Evolutionary conservation across 352 stramenopile genomes (phyloP).

Genomic region (Pythium brachiatum): DNA sequence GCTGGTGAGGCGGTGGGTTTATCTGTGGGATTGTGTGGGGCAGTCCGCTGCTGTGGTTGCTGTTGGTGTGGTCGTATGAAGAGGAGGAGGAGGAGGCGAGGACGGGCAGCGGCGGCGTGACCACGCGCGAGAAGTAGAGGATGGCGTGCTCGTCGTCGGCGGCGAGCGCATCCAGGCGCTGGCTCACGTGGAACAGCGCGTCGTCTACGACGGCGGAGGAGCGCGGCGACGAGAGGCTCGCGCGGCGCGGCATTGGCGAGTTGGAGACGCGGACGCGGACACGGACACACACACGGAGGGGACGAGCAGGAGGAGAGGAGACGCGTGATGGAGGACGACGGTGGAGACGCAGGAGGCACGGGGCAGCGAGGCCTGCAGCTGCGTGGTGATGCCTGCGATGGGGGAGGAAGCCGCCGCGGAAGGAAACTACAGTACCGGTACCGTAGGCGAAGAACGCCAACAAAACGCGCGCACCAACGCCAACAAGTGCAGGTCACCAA

Average conservation of each 20-base stretch:
- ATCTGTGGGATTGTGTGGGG: not conserved
- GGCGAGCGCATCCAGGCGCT: constrained; percentile 25
- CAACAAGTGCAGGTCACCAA: not conserved
- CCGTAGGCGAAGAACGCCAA: not conserved
- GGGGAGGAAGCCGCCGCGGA: not conserved
- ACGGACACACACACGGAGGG: no score
- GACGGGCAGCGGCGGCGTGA: not conserved
- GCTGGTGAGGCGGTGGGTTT: not conserved
- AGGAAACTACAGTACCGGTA: not conserved
- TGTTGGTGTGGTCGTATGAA: constrained; percentile 1
- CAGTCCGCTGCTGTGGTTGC: not conserved
- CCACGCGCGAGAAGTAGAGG: constrained; percentile 21
- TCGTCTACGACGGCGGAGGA: constrained; percentile 11
- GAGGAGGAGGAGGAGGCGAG: not conserved
- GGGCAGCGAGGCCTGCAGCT: no score
- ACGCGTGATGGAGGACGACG: no score
- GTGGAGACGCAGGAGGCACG: no score
- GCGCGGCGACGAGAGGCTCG: constrained; percentile 4
- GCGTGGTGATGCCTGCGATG: no score
- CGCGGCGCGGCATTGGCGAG: constrained; percentile 8
- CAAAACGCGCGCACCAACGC: not conserved
- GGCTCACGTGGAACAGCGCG: constrained; percentile 27
- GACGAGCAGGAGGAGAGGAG: no score
- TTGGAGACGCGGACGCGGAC: not conserved
- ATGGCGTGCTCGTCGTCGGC: constrained; percentile 27